Percentiles rank a stretch among this genome's conserved stretches.
Evolutionary conservation across 257 asterid species (phyloP).

Genomic region (Ehretia macrophylla): DNA sequence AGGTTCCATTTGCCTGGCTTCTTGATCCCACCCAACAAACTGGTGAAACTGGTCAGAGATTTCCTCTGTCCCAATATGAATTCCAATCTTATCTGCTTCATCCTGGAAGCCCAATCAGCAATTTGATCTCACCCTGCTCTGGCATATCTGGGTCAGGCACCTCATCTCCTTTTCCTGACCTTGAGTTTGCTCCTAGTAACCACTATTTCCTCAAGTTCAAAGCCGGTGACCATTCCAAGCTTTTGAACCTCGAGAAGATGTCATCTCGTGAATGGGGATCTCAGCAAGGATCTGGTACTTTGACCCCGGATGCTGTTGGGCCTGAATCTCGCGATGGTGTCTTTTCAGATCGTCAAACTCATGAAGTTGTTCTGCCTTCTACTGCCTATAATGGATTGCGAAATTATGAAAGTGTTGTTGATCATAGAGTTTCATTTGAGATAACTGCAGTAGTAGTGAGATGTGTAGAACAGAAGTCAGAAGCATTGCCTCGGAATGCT

Average conservation of each 20-base stretch:
- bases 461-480: slow-evolving; percentile 58
- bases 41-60: slow-evolving; percentile 45
- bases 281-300: slow-evolving; percentile 59
- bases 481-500: slow-evolving; percentile 21
- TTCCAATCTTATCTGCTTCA: slow-evolving; percentile 88
- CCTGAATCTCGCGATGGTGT: slow-evolving; percentile 26
- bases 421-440: slow-evolving; percentile 81
- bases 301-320: slow-evolving; percentile 64
- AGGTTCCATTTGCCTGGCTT: slow-evolving; percentile 95
- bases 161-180: slow-evolving; percentile 75
- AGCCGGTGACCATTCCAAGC: slow-evolving; percentile 51
- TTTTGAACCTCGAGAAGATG: slow-evolving; percentile 68
- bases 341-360: slow-evolving; percentile 38
- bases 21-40: slow-evolving; percentile 65
- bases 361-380: slow-evolving; percentile 39
- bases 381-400: slow-evolving; percentile 24
- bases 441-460: slow-evolving; percentile 52
- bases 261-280: slow-evolving; percentile 67
- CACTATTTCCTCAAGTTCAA: slow-evolving; percentile 60
- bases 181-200: slow-evolving; percentile 43
- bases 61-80: slow-evolving; percentile 53
- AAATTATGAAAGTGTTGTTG: slow-evolving; percentile 31
- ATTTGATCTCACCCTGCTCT: slow-evolving; percentile 84
- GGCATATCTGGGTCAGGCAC: slow-evolving; percentile 93
- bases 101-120: slow-evolving; percentile 95